These are phyloP conservation scores for Torulaspora microellipsoides DNA, from an alignment of 805 yeast species.

Conservation along the genomic window DNA sequence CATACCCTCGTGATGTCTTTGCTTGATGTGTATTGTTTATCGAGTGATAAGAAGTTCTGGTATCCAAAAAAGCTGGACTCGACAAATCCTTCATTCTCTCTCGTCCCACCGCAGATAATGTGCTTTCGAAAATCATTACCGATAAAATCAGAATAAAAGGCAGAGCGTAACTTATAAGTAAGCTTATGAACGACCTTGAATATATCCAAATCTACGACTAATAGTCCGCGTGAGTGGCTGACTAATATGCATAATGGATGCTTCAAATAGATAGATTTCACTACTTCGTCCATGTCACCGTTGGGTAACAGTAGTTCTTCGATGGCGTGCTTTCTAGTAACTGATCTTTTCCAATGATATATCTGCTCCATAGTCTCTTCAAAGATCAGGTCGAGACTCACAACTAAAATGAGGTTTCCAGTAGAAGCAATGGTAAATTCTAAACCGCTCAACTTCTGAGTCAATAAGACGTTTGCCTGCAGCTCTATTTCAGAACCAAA, in stretches of 20 bases:
- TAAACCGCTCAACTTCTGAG: slow-evolving; percentile 4
- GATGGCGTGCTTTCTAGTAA: too few relatives aligned
- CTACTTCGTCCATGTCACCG: neutral
- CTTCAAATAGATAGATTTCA: neutral
- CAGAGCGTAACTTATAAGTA: slow-evolving; percentile 1
- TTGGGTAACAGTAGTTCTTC: too few relatives aligned
- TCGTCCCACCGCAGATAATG: slow-evolving; percentile 13
- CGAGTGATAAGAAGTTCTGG: slow-evolving; percentile 1
- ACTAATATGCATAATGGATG: neutral
- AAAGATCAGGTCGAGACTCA: slow-evolving; percentile 4
- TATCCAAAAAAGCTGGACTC: slow-evolving; percentile 9
- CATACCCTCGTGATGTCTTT: slow-evolving; percentile 4
- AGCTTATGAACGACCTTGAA: neutral
- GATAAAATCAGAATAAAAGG: slow-evolving; percentile 7
- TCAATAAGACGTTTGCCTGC: slow-evolving; percentile 1
- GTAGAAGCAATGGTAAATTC: slow-evolving; percentile 7
- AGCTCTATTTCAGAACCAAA: neutral
- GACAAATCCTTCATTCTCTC: slow-evolving; percentile 12
- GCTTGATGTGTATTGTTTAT: neutral
- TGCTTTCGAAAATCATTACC: slow-evolving; percentile 7
- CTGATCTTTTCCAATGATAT: slow-evolving; percentile 6
- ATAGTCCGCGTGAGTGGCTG: neutral
- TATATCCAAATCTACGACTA: slow-evolving; percentile 2
- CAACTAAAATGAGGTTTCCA: slow-evolving; percentile 1
- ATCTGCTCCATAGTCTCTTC: slow-evolving; percentile 12